Evolutionary conservation across 2,329 filamentous ascomycete species (phyloP), one percentile per base, ranked within the genome.

Genomic region (Helicocarpus griseus): DNA sequence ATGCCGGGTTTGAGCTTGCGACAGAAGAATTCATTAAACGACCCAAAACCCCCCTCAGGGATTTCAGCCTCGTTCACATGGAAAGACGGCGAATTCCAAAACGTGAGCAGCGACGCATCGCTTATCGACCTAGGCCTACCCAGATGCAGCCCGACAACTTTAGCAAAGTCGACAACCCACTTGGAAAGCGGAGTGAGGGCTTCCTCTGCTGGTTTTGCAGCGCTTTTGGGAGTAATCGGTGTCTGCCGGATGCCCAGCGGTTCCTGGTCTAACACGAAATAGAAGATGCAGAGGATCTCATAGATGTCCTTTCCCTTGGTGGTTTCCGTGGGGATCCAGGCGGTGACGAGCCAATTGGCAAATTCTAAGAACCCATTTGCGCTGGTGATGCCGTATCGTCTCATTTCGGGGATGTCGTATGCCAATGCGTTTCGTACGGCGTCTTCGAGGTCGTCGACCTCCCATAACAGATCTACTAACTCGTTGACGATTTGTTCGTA

Each of bases 1-100:
- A 57, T 48, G 6, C 63, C 66, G 3, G 60, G 59, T 55, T 70
- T 71, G 35, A 70, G 59, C 26, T 59, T 55, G 8, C 70, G 67
- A 21, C 65, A 56, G 54, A 73, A 73, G 56, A 71, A 69, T 11
- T 72, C 58, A 51, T 73, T 73, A 62, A 73, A 74, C 19, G 65
- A 65, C 8, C 55, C 56, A 52, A 61, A 69, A 2, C 64, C 68
- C 4, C 59, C 62, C 9, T 43, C 40, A 7, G 69, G 70, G 19
- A 60, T 56, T 3, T 62, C 39, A 21, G 64, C 66, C 39, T 70
- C 63, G 1, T 65, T 45, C 21, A 63, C 60, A 31, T 62, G 59
- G 55, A 67, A 71, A 3, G 50, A 45, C 1, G 62, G 63, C 0
- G 64, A 64, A 0, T 63, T 54, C 22, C 60, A 53, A 55, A 71